Conservation (phyloP, 805 yeast species). For the Jamesozyma gamospora region DNA sequence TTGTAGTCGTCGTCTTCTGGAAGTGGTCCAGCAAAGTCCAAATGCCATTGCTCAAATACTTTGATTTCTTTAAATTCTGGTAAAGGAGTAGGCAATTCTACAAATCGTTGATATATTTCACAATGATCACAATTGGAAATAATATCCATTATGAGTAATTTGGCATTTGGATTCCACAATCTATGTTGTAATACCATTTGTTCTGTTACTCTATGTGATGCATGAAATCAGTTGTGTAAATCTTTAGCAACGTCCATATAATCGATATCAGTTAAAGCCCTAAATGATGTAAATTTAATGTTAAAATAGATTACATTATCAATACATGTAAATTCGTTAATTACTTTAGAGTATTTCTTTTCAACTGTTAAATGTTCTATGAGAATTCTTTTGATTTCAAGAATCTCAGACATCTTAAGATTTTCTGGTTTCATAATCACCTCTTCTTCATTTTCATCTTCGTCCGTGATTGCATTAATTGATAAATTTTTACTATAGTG, state of each 20-base stretch:
- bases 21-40: conserved; percentile 3
- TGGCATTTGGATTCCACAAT: conserved; percentile 1
- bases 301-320: not conserved
- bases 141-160: not conserved
- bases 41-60: conserved; percentile 1
- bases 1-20: not conserved
- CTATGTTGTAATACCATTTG: not conserved
- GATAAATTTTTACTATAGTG: too few relatives aligned
- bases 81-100: not conserved
- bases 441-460: too few relatives aligned
- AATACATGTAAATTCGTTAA: not conserved
- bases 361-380: not conserved
- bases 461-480: too few relatives aligned
- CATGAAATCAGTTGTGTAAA: not conserved
- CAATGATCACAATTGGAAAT: not conserved
- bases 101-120: not conserved
- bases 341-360: not conserved
- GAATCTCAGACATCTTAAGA: not conserved
- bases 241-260: not conserved
- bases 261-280: not conserved
- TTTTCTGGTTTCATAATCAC: not conserved
- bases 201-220: not conserved
- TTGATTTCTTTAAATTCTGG: not conserved
- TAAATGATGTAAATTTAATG: not conserved
- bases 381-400: not conserved